These are phyloP conservation scores for Eremothecium coryli DNA, from an alignment of 1,139 yeast species.

Conservation along the genomic window DNA sequence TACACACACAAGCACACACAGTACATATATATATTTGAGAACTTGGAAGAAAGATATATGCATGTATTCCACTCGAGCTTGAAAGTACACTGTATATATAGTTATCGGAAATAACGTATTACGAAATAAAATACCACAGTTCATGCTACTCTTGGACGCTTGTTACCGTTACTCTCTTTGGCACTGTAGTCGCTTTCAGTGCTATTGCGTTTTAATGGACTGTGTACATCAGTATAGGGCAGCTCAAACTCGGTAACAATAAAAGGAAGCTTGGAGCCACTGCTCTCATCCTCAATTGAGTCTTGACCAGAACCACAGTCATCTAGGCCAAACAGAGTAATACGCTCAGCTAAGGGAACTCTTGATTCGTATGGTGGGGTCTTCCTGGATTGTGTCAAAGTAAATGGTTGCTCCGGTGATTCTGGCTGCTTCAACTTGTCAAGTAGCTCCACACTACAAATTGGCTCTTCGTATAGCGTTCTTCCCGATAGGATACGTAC, in stretches of 20 bases:
- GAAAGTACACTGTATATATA: no score
- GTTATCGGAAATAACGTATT: no score
- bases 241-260: conserved; percentile 3
- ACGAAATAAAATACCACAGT: no score
- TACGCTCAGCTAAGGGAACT: conserved; percentile 3
- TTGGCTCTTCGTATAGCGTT: conserved; percentile 3
- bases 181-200: conserved; percentile 1
- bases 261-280: conserved; percentile 2
- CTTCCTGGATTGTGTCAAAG: background rate
- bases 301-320: conserved; percentile 1
- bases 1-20: no score
- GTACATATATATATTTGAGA: no score
- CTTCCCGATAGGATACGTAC: conserved; percentile 4
- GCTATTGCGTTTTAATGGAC: conserved; percentile 2
- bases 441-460: conserved; percentile 3
- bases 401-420: background rate
- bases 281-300: background rate
- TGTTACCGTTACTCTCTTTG: background rate
- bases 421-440: conserved; percentile 1
- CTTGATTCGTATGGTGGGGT: conserved; percentile 1
- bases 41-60: no score
- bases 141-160: conserved; percentile 1
- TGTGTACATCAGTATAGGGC: conserved; percentile 1
- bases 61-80: no score
- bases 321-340: conserved; percentile 2